Base-by-base conservation (phyloP, 2,329 filamentous ascomycete species). In the Trichothecium sympodiale region DNA sequence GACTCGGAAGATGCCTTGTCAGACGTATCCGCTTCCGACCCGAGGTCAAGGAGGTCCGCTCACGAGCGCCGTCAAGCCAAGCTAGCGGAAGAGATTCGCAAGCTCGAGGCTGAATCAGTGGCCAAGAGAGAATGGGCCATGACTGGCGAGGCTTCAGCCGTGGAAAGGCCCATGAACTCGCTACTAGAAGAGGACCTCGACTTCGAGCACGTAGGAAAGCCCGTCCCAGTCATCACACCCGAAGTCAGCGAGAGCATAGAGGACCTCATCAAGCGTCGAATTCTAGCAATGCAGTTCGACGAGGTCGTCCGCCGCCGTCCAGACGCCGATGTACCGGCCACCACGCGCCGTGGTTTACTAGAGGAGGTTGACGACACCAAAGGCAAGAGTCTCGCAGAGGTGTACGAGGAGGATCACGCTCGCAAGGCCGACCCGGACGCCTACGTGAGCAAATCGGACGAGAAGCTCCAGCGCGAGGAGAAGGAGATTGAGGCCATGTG, bases 131-230 rank as follows among this genome's bases (percentile, higher is more conserved):
- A 89, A 50, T 98, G 91, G 91, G 83, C 84, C 14, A 65, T 96
- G 35, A 74, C 82, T 8, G 91, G 91, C 51, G 91, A 98, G 67
- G 88, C 88, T 4, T 72, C 77, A 33, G 89, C 85, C 2, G 69
- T 69, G 1, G 85, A 91, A 46, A 75, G 91, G 26, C 91, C 91
- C 0, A 55, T 86, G 36, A 96, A 98, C 63, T 95, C 89, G 1
- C 71, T 98, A 3, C 74, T 98, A 1, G 88, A 96, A 53, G 78
- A 96, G 61, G 87, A 96, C 49, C 72, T 98, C 17, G 89, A 96
- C 45, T 98, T 96, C 53, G 91, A 98, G 61, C 79, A 93, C 49
- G 77, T 85, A 16, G 91, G 91, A 51, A 98, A 96, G 57, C 89
- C 91, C 1, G 82, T 96, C 1, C 86, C 89, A 2, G 83, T 96